Evolutionary conservation across 2,329 filamentous ascomycete genomes (phyloP).

Genomic region (Aspergillus sp.): DNA sequence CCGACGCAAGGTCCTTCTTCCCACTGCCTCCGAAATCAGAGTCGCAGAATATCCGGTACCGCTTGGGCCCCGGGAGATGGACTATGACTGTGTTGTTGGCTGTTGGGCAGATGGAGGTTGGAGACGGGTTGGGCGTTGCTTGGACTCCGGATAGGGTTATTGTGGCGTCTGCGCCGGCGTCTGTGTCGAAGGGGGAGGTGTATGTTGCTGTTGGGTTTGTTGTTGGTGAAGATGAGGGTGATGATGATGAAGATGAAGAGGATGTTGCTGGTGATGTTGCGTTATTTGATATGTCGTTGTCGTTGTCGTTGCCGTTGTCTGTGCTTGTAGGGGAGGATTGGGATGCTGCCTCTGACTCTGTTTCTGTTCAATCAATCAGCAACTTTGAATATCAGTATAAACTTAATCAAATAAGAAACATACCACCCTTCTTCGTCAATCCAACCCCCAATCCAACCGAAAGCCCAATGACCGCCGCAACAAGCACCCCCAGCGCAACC

Average conservation of each 20-base stretch:
- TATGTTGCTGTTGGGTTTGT: not conserved
- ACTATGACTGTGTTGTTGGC: slow-evolving; percentile 7
- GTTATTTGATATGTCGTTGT: not conserved
- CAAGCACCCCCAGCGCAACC: not conserved
- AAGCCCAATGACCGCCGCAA: not conserved
- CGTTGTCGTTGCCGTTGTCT: too few relatives aligned
- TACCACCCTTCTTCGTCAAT: not conserved
- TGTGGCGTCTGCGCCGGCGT: not conserved
- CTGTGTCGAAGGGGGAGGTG: not conserved
- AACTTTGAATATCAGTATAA: not conserved
- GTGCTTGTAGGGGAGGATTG: too few relatives aligned
- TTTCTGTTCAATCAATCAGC: not conserved
- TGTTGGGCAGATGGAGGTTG: slow-evolving; percentile 25
- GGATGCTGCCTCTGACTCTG: not conserved
- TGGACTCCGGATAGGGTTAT: not conserved
- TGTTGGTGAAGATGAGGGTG: not conserved
- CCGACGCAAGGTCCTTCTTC: slow-evolving; percentile 1
- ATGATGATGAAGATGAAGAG: not conserved
- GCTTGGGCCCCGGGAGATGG: not conserved
- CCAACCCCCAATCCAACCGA: slow-evolving; percentile 2
- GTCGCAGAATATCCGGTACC: slow-evolving; percentile 10
- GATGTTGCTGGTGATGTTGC: not conserved
- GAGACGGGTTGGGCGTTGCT: not conserved
- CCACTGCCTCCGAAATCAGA: not conserved
- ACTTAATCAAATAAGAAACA: not conserved